Percentiles rank a stretch among this genome's conserved stretches.
phyloP scores from a whole-genome alignment of 2,329 filamentous ascomycete genomes.

The Elsinoe fawcettii region DNA sequence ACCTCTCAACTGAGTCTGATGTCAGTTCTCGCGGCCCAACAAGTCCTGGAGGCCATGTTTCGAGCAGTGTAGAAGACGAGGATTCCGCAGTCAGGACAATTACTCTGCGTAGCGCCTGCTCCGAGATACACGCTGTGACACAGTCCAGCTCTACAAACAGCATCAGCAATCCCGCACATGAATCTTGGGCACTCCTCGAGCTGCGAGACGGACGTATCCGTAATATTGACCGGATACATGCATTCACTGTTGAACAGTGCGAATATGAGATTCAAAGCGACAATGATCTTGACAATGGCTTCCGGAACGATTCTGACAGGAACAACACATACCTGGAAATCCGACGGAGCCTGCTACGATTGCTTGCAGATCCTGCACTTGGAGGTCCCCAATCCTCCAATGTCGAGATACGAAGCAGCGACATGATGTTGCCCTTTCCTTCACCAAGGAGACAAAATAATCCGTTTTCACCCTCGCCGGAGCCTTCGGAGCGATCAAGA shows the following conservation, averaged over 20 bases:
- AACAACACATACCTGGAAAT: conserved; percentile 14
- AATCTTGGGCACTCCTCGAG: conserved; percentile 12
- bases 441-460: conserved; percentile 2
- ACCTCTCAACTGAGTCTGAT: conserved; percentile 12
- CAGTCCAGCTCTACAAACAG: neutral
- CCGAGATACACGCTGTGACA: conserved; percentile 11
- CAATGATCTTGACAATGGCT: conserved; percentile 7
- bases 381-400: neutral
- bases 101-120: conserved; percentile 7
- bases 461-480: conserved; percentile 5
- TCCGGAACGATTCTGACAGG: conserved; percentile 5
- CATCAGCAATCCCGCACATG: neutral
- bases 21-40: neutral
- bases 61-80: neutral
- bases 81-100: neutral
- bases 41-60: neutral
- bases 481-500: neutral
- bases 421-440: conserved; percentile 12
- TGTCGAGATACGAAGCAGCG: conserved; percentile 11
- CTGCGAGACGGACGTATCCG: neutral
- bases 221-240: conserved; percentile 12
- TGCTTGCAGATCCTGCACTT: conserved; percentile 8
- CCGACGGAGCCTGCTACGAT: neutral
- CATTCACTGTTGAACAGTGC: conserved; percentile 5
- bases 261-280: conserved; percentile 11